Conservation (phyloP, 192 early-diverging fungal genomes). For the Linnemannia exigua region DNA sequence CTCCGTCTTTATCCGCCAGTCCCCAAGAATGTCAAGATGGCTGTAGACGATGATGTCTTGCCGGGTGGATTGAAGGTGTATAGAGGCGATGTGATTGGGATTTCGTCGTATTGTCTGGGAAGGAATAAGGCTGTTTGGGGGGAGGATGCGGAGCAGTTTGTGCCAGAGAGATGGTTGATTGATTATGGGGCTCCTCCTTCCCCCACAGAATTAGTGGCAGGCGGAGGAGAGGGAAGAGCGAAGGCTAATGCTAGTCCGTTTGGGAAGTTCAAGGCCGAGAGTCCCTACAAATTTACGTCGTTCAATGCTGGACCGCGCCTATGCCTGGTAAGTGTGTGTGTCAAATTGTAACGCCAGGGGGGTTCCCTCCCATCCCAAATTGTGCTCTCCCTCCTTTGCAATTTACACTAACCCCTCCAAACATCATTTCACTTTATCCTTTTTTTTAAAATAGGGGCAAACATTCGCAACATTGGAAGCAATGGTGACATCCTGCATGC, state of each 20-base stretch:
- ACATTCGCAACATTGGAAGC: slow-evolving; percentile 59
- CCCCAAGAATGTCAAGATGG: slow-evolving; percentile 64
- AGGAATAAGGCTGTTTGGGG: slow-evolving; percentile 58
- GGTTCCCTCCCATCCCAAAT: too few relatives aligned
- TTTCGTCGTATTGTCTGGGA: slow-evolving; percentile 46
- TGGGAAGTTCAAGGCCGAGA: slow-evolving; percentile 42
- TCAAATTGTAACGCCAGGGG: too few relatives aligned
- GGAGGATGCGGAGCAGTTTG: slow-evolving; percentile 65
- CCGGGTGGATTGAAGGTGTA: slow-evolving; percentile 61
- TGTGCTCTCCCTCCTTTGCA: too few relatives aligned
- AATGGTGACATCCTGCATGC: slow-evolving; percentile 29
- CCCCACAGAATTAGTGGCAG: not conserved
- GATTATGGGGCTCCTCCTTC: not conserved
- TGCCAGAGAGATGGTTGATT: slow-evolving; percentile 69
- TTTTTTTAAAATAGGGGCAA: slow-evolving; percentile 35
- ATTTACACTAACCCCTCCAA: too few relatives aligned
- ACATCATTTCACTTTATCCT: not conserved
- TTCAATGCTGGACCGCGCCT: slow-evolving; percentile 72
- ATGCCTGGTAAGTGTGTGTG: slow-evolving; percentile 38
- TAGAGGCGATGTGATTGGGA: slow-evolving; percentile 61
- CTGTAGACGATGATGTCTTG: slow-evolving; percentile 56
- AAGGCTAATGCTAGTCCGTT: slow-evolving; percentile 36
- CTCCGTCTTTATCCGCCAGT: slow-evolving; percentile 68
- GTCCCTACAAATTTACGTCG: slow-evolving; percentile 63
- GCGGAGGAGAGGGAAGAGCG: not conserved